A percentile compares a stretch with the other conserved stretches of the same genome.
Conservation (phyloP, 768 basidiomycete species). For the Ramaria rubella region DNA sequence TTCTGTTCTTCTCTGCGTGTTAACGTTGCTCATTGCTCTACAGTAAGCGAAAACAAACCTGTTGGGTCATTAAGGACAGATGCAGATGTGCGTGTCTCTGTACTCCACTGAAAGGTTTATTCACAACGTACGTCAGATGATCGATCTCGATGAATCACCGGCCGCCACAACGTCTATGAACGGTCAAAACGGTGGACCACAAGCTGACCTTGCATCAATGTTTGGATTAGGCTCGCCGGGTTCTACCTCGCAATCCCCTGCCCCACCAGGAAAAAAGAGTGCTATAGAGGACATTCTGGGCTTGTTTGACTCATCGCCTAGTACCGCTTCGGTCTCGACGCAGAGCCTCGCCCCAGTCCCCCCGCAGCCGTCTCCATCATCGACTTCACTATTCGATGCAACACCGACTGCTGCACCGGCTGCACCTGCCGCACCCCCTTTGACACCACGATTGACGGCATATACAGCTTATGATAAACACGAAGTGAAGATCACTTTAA, state of each 20-base stretch:
- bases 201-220: slow-evolving; percentile 88
- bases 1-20: neutral
- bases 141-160: slow-evolving; percentile 60
- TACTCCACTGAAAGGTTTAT: neutral
- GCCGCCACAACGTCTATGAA: slow-evolving; percentile 37
- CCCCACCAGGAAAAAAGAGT: slow-evolving; percentile 38
- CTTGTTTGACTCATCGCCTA: slow-evolving; percentile 57
- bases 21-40: neutral
- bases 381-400: slow-evolving; percentile 19
- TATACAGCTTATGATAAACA: slow-evolving; percentile 93
- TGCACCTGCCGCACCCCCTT: slow-evolving; percentile 26
- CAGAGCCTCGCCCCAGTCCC: slow-evolving; percentile 18
- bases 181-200: slow-evolving; percentile 40
- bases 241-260: slow-evolving; percentile 17
- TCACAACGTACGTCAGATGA: neutral
- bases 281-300: slow-evolving; percentile 88
- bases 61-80: slow-evolving; percentile 83
- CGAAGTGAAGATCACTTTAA: slow-evolving; percentile 80
- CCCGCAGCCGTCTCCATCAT: slow-evolving; percentile 24
- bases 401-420: slow-evolving; percentile 30
- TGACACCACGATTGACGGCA: slow-evolving; percentile 49
- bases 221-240: slow-evolving; percentile 63
- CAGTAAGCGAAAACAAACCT: slow-evolving; percentile 93
- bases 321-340: neutral
- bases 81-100: slow-evolving; percentile 53